Evolutionary conservation across 2,329 filamentous ascomycete species (phyloP), one percentile per base, ranked within the genome.

Genomic region (Aspergillus sp.): DNA sequence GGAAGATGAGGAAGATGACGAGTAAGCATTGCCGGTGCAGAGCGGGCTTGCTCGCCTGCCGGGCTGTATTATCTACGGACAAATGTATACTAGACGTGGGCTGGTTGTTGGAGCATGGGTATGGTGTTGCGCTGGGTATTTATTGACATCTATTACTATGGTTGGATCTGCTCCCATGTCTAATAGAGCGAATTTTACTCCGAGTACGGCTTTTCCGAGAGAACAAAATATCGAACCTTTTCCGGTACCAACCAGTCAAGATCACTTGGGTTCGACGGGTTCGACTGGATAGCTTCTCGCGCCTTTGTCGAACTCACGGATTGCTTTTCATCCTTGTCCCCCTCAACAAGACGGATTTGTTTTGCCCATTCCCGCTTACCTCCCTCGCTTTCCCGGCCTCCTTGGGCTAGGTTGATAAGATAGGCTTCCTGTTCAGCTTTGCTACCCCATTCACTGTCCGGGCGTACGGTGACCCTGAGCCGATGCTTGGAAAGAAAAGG

Each of bases 281-380:
- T 68, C 17, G 64, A 60, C 26, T 68, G 61, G 8, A 70, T 66
- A 6, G 74, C 74, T 56, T 75, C 67, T 12, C 77, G 71, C 3
- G 75, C 76, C 47, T 63, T 72, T 1, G 77, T 80, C 26, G 76
- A 79, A 64, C 77, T 80, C 34, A 80, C 71, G 3, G 72, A 65
- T 8, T 62, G 62, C n/a, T 73, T 70, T 3, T 65, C 72, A 0
- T 67, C 62, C 30, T 68, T 69, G 48, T 68, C 74, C 6, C 74
- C 75, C 43, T 77, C 69, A 9, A 76, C 74, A 22, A 80, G 63
- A 51, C 75, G 68, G 17, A 80, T 77, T 15, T 68, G 70, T 20
- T 75, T 54, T 8, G 73, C 74, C 77, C 77, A 80, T 66, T 78
- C 77, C 39, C 67, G 65, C 51, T 68, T 73, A 17, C 68, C 73